Percentiles rank a stretch among this genome's conserved stretches.
Evolutionary conservation across 306 rosid species (phyloP).

Genomic region (Fragaria iinumae): DNA sequence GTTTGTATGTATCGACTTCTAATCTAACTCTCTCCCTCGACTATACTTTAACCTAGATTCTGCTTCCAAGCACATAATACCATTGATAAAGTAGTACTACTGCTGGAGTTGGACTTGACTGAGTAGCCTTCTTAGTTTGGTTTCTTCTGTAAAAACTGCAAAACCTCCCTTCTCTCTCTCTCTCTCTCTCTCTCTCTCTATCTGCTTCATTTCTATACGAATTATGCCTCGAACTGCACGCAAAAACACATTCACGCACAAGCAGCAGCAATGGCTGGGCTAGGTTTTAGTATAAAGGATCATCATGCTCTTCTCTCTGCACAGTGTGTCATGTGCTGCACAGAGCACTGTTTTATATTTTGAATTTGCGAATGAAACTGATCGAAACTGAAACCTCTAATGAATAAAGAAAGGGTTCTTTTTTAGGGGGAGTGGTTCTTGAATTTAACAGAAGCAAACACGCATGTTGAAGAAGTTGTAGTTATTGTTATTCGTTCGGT

Average conservation of each 20-base stretch:
- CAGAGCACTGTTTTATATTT: neutral
- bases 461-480: slow-evolving; percentile 3
- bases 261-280: neutral
- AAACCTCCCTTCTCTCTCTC: neutral
- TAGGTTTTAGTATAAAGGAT: slow-evolving; percentile 5
- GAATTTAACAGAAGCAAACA: slow-evolving; percentile 3
- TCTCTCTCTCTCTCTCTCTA: neutral
- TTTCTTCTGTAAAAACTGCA: neutral
- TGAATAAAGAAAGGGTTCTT: slow-evolving; percentile 7
- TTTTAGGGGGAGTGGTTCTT: neutral
- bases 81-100: neutral
- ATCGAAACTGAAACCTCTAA: neutral
- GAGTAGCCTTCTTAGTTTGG: neutral
- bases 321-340: slow-evolving; percentile 7
- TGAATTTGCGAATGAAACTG: neutral
- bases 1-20: neutral
- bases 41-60: neutral
- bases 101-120: slow-evolving; percentile 6
- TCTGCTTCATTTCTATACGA: neutral
- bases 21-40: slow-evolving; percentile 12
- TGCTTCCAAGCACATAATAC: neutral
- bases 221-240: neutral
- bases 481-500: slow-evolving; percentile 2
- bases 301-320: neutral
- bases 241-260: slow-evolving; percentile 7